phyloP scores from a whole-genome alignment of 2,329 filamentous ascomycete genomes.

The Cladosporium phlei region DNA sequence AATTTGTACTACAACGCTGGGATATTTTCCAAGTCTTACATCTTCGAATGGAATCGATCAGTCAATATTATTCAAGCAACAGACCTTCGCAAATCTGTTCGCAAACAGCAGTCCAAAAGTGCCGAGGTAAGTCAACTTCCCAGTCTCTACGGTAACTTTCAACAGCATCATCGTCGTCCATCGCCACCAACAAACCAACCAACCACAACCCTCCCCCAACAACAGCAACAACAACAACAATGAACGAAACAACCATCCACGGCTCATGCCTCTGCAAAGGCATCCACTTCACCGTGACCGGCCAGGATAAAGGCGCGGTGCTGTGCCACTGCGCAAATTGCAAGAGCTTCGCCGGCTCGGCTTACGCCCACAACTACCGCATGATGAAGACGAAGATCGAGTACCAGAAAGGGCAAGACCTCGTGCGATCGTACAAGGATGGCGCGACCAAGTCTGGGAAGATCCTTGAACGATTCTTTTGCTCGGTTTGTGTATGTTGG shows the following conservation, averaged over 20 bases:
- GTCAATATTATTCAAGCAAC: too few species aligned
- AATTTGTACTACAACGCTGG: too few species aligned
- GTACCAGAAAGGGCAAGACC: slow-evolving; percentile 23
- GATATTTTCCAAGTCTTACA: too few species aligned
- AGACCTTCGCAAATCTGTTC: too few species aligned
- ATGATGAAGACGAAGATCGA: slow-evolving; percentile 24
- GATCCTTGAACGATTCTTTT: slow-evolving; percentile 25
- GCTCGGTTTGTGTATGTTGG: slow-evolving; percentile 25
- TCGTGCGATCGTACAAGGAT: slow-evolving; percentile 23
- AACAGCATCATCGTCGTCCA: too few species aligned
- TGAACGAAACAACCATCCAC: slow-evolving; percentile 1
- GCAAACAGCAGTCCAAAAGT: too few species aligned
- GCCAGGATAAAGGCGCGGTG: slow-evolving; percentile 27
- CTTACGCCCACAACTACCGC: slow-evolving; percentile 30
- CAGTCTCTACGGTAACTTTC: too few species aligned
- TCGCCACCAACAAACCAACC: too few species aligned
- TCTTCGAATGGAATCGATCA: too few species aligned
- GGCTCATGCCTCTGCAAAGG: slow-evolving; percentile 27
- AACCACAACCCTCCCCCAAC: too few species aligned
- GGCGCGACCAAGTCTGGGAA: slow-evolving; percentile 25
- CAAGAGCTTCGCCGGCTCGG: slow-evolving; percentile 21
- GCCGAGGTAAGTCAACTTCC: too few species aligned
- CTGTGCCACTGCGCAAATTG: slow-evolving; percentile 30
- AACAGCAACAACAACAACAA: too few species aligned
- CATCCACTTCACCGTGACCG: slow-evolving; percentile 23